Conservation (phyloP, 352 stramenopile species). For the Phytophthora litchii region DNA sequence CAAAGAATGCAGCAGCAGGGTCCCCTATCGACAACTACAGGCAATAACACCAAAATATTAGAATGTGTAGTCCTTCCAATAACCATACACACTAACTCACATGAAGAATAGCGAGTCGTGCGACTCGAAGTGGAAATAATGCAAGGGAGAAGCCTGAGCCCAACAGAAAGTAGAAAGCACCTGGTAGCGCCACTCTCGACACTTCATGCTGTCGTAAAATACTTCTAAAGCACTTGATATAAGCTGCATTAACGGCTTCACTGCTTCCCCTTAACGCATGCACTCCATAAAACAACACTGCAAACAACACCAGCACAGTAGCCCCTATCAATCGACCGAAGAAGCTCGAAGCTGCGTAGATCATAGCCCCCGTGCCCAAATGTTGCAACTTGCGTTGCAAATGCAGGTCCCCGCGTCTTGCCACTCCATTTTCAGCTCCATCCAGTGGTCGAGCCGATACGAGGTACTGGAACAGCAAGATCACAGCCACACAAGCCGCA, state of each 20-base stretch:
- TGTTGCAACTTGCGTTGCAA: slow-evolving; percentile 61
- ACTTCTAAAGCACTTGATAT: slow-evolving; percentile 46
- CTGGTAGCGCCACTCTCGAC: slow-evolving; percentile 38
- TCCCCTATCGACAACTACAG: slow-evolving; percentile 59
- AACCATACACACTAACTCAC: slow-evolving; percentile 21
- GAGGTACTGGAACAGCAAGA: slow-evolving; percentile 50
- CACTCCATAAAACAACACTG: slow-evolving; percentile 41
- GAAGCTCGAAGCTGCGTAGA: slow-evolving; percentile 41
- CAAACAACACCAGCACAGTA: slow-evolving; percentile 42
- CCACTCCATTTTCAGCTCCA: background rate
- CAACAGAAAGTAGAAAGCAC: slow-evolving; percentile 68
- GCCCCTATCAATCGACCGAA: slow-evolving; percentile 28
- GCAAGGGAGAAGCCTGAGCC: slow-evolving; percentile 45
- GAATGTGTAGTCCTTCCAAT: too few species aligned
- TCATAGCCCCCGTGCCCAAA: slow-evolving; percentile 48
- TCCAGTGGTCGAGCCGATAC: slow-evolving; percentile 21
- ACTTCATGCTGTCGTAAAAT: slow-evolving; percentile 61
- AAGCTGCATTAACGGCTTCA: slow-evolving; percentile 38
- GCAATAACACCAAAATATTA: slow-evolving; percentile 3
- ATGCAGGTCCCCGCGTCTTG: slow-evolving; percentile 47
- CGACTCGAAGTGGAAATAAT: slow-evolving; percentile 44
- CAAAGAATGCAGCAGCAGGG: slow-evolving; percentile 52
- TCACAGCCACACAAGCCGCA: slow-evolving; percentile 29
- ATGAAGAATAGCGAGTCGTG: slow-evolving; percentile 60
- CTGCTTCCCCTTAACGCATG: slow-evolving; percentile 39